A percentile compares a stretch with the other conserved stretches of the same genome.
phyloP scores from a whole-genome alignment of 2,329 filamentous ascomycete species.

The Exutisphaerella laricina region DNA sequence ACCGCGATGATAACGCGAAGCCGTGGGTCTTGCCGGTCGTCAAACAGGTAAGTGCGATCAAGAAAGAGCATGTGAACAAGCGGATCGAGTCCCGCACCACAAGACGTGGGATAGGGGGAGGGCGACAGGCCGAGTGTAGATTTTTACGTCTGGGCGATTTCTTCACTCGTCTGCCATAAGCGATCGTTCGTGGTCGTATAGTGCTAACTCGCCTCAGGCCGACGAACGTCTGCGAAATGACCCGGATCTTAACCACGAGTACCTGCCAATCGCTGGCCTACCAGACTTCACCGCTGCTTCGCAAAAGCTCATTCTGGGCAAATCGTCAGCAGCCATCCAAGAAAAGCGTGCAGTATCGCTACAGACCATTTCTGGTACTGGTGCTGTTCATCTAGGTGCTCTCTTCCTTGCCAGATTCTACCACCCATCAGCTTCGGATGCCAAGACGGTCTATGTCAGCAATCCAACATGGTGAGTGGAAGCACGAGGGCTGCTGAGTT shows the following conservation, averaged over 20 bases:
- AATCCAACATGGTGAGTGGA: conserved; percentile 75
- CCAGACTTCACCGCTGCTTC: conserved; percentile 81
- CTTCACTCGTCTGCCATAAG: too few species aligned
- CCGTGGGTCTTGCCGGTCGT: conserved; percentile 96
- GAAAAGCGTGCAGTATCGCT: conserved; percentile 78
- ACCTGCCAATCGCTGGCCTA: conserved; percentile 90
- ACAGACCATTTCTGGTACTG: conserved; percentile 96
- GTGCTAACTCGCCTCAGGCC: too few species aligned
- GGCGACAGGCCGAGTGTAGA: too few species aligned
- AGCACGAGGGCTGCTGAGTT: too few species aligned
- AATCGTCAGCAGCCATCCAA: conserved; percentile 69
- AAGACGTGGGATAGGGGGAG: too few species aligned
- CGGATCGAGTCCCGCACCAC: too few species aligned
- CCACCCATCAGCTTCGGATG: conserved; percentile 54
- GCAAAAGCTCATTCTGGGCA: conserved; percentile 80
- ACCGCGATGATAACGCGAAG: conserved; percentile 91
- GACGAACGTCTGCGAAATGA: conserved; percentile 84
- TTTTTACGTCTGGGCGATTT: too few species aligned
- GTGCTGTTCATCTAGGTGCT: conserved; percentile 86
- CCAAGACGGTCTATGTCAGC: conserved; percentile 75
- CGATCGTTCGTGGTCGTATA: too few species aligned
- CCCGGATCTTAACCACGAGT: conserved; percentile 93
- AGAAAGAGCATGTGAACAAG: too few species aligned
- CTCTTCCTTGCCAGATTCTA: conserved; percentile 95
- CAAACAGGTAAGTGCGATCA: conserved; percentile 65